Evolutionary conservation across 1,284 basidiomycete species (phyloP), one percentile per base, ranked within the genome.

Genomic region (Puccinia triticina): DNA sequence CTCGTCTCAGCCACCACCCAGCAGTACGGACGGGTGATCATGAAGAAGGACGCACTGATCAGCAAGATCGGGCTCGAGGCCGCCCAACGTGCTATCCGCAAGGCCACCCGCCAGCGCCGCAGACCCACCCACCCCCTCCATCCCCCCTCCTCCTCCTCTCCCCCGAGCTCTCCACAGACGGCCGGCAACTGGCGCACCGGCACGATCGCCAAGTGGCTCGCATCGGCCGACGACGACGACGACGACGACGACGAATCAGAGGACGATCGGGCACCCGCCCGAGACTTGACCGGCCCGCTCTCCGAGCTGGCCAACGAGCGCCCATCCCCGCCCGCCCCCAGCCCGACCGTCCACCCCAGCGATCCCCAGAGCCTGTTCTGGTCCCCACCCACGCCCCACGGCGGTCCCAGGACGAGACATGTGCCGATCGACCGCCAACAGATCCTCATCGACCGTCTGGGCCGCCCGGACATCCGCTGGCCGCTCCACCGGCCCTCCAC

Each of bases 1-100:
- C 59, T 77, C 14, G 57, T 77, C 40, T 77, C 57, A 21, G 75
- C 75, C 48, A 29, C 57, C 55, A 66, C 59, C 3, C 40, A 40
- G n/a, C 14, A 50, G 21, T 77, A 61, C n/a, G 75, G 75, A 18
- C 55, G 75, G 29, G 59, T 77, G 11, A 59, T 59, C 26, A 77
- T 77, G 34, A 77, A 77, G 48, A 77, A 77, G 23, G 57, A 77
- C 5, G 59, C 55, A 21, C 43, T 77, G 40, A 77, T 77, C 57
- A 59, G 32, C 59, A 61, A 61, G 59, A 23, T 77, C 32, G 75
- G 75, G 10, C 34, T 64, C 32, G 40, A 77, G 40, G 75, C 75
- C n/a, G 57, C 75, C 4, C 75, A 61, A 48, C 61, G 43, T 21
- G 75, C 57, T 40, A 77, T 77, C 43, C 75, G 48, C 12, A 57